Conservation (phyloP, 1,284 basidiomycete species). For the Puccinia novopanici region DNA sequence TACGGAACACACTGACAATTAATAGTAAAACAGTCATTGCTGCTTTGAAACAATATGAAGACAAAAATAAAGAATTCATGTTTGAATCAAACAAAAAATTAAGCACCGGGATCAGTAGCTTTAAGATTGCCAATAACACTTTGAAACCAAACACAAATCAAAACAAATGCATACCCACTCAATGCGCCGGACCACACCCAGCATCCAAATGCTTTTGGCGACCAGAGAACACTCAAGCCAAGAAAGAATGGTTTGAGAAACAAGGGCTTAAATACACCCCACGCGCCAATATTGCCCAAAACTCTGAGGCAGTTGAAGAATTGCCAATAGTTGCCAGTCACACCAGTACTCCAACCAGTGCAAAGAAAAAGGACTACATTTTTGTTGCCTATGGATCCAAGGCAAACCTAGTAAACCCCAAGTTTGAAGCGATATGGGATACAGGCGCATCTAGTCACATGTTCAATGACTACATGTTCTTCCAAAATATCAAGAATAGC, state of each 20-base stretch:
- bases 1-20: neutral
- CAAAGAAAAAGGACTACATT: neutral
- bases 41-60: neutral
- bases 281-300: neutral
- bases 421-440: too few relatives aligned
- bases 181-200: neutral
- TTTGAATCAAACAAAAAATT: neutral
- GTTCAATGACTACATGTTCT: slow-evolving; percentile 19
- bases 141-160: neutral
- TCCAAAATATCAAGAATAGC: neutral
- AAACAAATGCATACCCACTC: neutral
- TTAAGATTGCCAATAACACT: neutral
- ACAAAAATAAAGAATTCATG: neutral
- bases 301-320: too few relatives aligned
- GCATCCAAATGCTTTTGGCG: neutral
- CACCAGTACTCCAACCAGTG: neutral
- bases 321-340: neutral
- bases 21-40: neutral
- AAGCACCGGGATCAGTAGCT: neutral
- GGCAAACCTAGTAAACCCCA: neutral
- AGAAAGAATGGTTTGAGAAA: neutral
- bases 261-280: neutral
- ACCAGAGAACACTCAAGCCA: neutral
- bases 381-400: neutral
- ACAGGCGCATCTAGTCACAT: slow-evolving; percentile 4